Evolutionary conservation across 768 basidiomycete species (phyloP), one percentile per base, ranked within the genome.

Genomic region (Crucibulum laeve): DNA sequence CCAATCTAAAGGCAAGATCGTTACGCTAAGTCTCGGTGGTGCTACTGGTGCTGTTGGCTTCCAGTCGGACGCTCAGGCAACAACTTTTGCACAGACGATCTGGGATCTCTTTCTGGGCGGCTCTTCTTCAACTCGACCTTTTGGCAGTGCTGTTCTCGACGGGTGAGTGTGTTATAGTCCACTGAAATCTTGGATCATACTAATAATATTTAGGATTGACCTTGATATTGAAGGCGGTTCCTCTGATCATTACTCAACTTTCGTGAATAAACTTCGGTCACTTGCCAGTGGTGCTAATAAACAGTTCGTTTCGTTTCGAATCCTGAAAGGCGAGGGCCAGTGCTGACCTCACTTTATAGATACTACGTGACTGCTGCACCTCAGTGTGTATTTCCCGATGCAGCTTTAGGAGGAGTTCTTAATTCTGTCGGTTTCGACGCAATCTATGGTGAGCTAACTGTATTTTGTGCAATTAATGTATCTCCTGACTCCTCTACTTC

Each of bases 221-320:
- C 68, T 89, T 24, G 86, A 87, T 56, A 84, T 89, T 49, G 85
- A 88, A 61, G 76, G 79, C n/a, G 85, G 85, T 14, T 59, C 64
- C 14, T 69, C 70, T 18, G 56, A 61, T 4, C 63, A 70, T 26
- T 83, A 79, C 51, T 64, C 62, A 3, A 67, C 76, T 1, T 83
- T 83, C 39, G 72, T 84, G 26, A 80, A 70, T 46, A 58, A 68
- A 43, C 73, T 84, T 35, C 73, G 77, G 6, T 71, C 76, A 3
- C 68, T 79, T 26, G 60, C 75, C 21, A 65, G 58, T 40, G 69
- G 71, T 25, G 70, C 74, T 6, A 71, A 67, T 54, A 86, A 83
- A 59, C 66, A 69, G 79, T 82, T 51, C 42, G 61, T 44, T 32
- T 30, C 23, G n/a, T 2, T 21, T 25, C n/a, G n/a, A n/a, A n/a